Conservation (phyloP, 768 basidiomycete genomes). For the Pleurotus eryngii region DNA sequence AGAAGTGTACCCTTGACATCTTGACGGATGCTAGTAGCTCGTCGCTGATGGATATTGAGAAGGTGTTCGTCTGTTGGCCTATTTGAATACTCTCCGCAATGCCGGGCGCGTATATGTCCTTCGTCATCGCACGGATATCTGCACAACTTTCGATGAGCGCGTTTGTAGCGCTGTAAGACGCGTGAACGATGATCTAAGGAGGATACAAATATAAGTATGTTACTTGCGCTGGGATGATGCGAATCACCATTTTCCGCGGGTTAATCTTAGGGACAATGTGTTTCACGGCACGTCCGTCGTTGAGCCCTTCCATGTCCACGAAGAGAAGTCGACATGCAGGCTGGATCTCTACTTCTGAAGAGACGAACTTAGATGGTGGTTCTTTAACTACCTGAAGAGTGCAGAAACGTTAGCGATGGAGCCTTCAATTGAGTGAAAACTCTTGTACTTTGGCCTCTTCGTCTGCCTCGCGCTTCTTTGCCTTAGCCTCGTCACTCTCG, state of each 20-base stretch:
- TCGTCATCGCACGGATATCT: constrained; percentile 86
- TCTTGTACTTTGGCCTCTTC: constrained; percentile 74
- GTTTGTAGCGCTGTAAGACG: constrained; percentile 60
- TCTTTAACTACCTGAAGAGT: constrained; percentile 36
- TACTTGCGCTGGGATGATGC: background rate
- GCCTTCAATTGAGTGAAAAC: constrained; percentile 3
- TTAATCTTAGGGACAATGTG: constrained; percentile 96
- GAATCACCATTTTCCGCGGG: constrained; percentile 85
- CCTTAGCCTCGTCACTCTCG: constrained; percentile 76
- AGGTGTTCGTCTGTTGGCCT: constrained; percentile 93
- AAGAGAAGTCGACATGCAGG: constrained; percentile 85
- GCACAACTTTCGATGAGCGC: constrained; percentile 78
- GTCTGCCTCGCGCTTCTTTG: constrained; percentile 68
- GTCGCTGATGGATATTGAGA: constrained; percentile 92
- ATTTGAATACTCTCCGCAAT: constrained; percentile 81
- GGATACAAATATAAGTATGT: too few relatives aligned
- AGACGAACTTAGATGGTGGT: constrained; percentile 88
- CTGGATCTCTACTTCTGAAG: constrained; percentile 71
- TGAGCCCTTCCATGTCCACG: constrained; percentile 94
- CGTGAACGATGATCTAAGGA: constrained; percentile 84
- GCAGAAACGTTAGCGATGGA: too few relatives aligned
- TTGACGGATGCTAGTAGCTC: constrained; percentile 73
- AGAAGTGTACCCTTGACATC: constrained; percentile 76
- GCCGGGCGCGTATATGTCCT: constrained; percentile 81
- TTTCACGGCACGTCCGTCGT: constrained; percentile 95